Evolutionary conservation across 345 rosid genomes (phyloP), one percentile per base, ranked within the genome.

Genomic region (Chamaenerion angustifolium): DNA sequence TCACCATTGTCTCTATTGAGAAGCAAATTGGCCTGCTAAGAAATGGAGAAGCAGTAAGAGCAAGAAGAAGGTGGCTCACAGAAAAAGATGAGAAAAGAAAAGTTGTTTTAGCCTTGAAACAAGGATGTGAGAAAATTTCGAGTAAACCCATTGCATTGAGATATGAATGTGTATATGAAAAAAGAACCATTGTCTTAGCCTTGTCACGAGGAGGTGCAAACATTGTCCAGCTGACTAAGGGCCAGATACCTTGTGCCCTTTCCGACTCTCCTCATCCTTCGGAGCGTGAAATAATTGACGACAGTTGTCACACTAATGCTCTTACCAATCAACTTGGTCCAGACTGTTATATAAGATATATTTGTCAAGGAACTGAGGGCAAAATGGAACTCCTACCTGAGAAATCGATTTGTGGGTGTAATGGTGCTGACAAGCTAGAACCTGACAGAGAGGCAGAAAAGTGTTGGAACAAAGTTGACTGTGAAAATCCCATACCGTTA

Each of bases 1-100:
- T 90, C 53, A 73, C 68, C 56, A 88, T 58, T 65, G 75, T 83
- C 49, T 83, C 76, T 66, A 67, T 85, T 67, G 72, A 79, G 45
- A 83, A 76, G 72, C 82, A 83, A 77, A 66, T 85, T 59, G 84
- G 82, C 51, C 65, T 67, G 19, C 70, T 90, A 66, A 90, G 83
- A 71, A 90, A 73, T 61, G 95, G 95, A 57, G 76, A 62, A 43
- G 66, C 55, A 17, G 85, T 89, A 54, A 80, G 66, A 73, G 88
- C 72, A 54, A 70, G 70, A 53, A 50, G 61, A 16, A 79, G 70
- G 64, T 60, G 76, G 56, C 55, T 53, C 12, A 23, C 56, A 50
- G 58, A 61, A 43, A 76, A 56, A 42, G 46, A 42, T 18, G 61
- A 55, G 40, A 59, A 61, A 57, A 52, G 12, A 57, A 59, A 60